Conservation (phyloP, 2,329 filamentous ascomycete genomes). For the Eutypella sp. region DNA sequence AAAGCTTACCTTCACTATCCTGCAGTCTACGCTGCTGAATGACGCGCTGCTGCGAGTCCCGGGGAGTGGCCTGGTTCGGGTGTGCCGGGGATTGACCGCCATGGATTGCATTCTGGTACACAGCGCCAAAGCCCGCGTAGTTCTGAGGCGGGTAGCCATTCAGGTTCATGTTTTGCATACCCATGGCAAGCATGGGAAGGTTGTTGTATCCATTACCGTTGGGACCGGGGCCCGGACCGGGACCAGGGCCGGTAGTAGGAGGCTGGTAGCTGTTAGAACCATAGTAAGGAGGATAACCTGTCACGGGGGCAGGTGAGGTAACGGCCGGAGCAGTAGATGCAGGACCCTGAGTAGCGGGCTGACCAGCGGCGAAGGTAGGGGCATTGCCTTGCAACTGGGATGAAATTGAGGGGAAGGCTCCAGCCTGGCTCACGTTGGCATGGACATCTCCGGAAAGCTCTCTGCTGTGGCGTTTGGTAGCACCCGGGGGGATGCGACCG, state of each 20-base stretch:
- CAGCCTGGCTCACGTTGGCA: slow-evolving; percentile 32
- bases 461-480: slow-evolving; percentile 65
- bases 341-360: slow-evolving; percentile 22
- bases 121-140: slow-evolving; percentile 51
- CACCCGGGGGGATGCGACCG: slow-evolving; percentile 69
- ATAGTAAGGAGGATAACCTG: slow-evolving; percentile 22
- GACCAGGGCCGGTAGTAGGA: no score
- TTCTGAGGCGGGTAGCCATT: slow-evolving; percentile 52
- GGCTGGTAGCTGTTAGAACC: slow-evolving; percentile 26
- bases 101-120: slow-evolving; percentile 46
- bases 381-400: slow-evolving; percentile 77
- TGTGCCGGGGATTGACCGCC: no score
- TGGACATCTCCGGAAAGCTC: slow-evolving; percentile 57
- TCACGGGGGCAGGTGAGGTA: slow-evolving; percentile 7
- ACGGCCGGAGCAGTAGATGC: slow-evolving; percentile 14
- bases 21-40: slow-evolving; percentile 71
- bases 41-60: slow-evolving; percentile 71
- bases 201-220: slow-evolving; percentile 29
- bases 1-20: slow-evolving; percentile 60
- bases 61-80: no score
- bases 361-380: slow-evolving; percentile 61
- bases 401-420: slow-evolving; percentile 55
- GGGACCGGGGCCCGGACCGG: no score
- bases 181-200: slow-evolving; percentile 32
- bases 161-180: slow-evolving; percentile 63